Conservation (phyloP, 352 stramenopile genomes). For the Hyaloperonospora arabidopsidis region DNA sequence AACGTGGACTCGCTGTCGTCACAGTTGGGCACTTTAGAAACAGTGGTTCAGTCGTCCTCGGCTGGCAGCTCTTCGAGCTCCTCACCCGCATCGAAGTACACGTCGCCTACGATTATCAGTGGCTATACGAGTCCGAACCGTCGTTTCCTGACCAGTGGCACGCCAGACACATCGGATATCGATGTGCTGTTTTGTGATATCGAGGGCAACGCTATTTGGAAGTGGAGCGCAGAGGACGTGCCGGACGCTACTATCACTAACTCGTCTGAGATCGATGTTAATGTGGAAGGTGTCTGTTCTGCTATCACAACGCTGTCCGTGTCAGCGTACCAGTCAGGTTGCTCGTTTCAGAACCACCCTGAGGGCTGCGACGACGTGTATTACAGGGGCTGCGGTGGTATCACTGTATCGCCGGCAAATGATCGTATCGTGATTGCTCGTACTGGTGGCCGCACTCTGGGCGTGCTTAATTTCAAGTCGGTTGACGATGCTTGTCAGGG, state of each 20-base stretch:
- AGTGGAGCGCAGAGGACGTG: slow-evolving; percentile 44
- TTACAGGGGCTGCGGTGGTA: slow-evolving; percentile 70
- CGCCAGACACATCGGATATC: slow-evolving; percentile 28
- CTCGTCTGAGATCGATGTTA: slow-evolving; percentile 30
- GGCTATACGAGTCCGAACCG: slow-evolving; percentile 31
- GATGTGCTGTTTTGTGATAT: slow-evolving; percentile 71
- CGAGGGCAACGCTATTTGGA: slow-evolving; percentile 66
- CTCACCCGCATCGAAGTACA: slow-evolving; percentile 26
- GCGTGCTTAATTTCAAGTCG: slow-evolving; percentile 58
- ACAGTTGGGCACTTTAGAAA: slow-evolving; percentile 45
- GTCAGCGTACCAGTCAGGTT: slow-evolving; percentile 57
- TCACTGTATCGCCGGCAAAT: slow-evolving; percentile 56
- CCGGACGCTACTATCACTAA: slow-evolving; percentile 31
- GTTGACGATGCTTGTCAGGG: slow-evolving; percentile 43
- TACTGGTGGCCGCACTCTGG: slow-evolving; percentile 63
- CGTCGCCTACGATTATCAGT: slow-evolving; percentile 41
- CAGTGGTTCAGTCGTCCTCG: slow-evolving; percentile 51
- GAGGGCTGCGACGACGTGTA: slow-evolving; percentile 60
- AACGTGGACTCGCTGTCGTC: slow-evolving; percentile 41
- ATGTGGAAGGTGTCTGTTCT: slow-evolving; percentile 30
- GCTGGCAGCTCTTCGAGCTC: slow-evolving; percentile 18
- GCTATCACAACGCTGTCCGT: slow-evolving; percentile 42
- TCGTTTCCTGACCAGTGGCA: slow-evolving; percentile 30
- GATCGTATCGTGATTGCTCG: slow-evolving; percentile 69
- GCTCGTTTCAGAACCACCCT: slow-evolving; percentile 57